phyloP scores from a whole-genome alignment of 1,139 yeast genomes.

The Arxiozyma bovina region DNA sequence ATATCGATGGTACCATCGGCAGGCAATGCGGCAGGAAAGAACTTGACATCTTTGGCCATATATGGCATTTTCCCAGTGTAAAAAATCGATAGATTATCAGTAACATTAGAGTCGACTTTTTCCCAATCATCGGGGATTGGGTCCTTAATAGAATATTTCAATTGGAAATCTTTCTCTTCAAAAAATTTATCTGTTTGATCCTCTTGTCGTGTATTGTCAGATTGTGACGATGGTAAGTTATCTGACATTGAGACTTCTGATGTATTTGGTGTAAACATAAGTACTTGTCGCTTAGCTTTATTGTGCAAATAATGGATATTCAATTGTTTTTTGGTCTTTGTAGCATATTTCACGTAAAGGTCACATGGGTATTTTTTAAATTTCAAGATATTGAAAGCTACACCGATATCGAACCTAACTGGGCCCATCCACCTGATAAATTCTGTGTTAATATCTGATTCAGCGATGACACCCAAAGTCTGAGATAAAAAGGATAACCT shows the following conservation, averaged over 20 bases:
- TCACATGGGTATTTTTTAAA: slow-evolving; percentile 71
- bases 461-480: slow-evolving; percentile 87
- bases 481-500: slow-evolving; percentile 72
- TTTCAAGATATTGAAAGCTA: slow-evolving; percentile 51
- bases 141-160: slow-evolving; percentile 37
- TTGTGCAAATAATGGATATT: slow-evolving; percentile 42
- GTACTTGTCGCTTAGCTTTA: slow-evolving; percentile 14
- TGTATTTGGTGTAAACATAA: neutral
- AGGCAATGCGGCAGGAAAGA: slow-evolving; percentile 90
- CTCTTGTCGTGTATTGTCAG: too few relatives aligned
- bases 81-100: slow-evolving; percentile 55
- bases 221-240: neutral
- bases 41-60: slow-evolving; percentile 68
- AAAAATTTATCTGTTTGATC: slow-evolving; percentile 3
- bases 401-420: slow-evolving; percentile 75
- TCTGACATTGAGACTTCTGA: neutral
- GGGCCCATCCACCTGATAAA: slow-evolving; percentile 84
- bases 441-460: slow-evolving; percentile 89
- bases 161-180: slow-evolving; percentile 26
- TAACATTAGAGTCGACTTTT: slow-evolving; percentile 38
- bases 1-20: slow-evolving; percentile 82
- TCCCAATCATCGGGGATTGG: slow-evolving; percentile 67
- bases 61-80: slow-evolving; percentile 93
- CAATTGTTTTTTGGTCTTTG: slow-evolving; percentile 47
- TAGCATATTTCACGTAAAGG: slow-evolving; percentile 57